Conservation (phyloP, 2,329 filamentous ascomycete genomes). For the Setomelanomma holmii region DNA sequence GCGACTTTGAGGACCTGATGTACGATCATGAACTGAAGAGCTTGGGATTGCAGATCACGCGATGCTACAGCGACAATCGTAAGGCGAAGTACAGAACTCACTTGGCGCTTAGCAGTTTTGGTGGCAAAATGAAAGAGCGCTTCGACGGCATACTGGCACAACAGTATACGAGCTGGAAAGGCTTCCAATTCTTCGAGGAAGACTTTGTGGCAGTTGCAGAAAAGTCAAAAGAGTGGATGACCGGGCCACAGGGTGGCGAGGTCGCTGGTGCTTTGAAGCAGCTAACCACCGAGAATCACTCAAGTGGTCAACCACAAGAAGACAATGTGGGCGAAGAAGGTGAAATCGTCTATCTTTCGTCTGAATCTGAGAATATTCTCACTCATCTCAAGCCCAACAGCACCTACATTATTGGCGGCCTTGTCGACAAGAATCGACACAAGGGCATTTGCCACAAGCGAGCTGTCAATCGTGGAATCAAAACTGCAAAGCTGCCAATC, state of each 20-base stretch:
- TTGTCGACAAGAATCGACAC: constrained; percentile 95
- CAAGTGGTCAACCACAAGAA: constrained; percentile 46
- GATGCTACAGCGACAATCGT: constrained; percentile 88
- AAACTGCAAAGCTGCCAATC: constrained; percentile 90
- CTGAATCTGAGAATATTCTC: constrained; percentile 87
- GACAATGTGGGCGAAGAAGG: constrained; percentile 46
- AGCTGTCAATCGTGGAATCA: constrained; percentile 76
- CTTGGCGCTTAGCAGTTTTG: constrained; percentile 79
- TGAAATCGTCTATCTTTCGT: constrained; percentile 85
- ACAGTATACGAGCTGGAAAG: constrained; percentile 80
- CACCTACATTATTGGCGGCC: constrained; percentile 89
- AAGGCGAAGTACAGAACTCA: constrained; percentile 72
- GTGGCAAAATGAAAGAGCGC: constrained; percentile 74
- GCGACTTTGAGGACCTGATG: constrained; percentile 92
- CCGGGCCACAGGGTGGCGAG: constrained; percentile 61
- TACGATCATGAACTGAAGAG: constrained; percentile 83
- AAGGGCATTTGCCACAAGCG: constrained; percentile 92
- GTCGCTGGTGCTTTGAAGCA: constrained; percentile 65
- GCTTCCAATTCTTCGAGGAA: constrained; percentile 73
- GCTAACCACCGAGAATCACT: constrained; percentile 1
- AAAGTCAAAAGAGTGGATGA: constrained; percentile 73
- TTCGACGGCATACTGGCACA: constrained; percentile 78
- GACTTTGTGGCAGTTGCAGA: constrained; percentile 76
- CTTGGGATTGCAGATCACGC: constrained; percentile 80
- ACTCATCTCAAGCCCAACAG: constrained; percentile 84